Base-by-base conservation (phyloP, 345 rosid genomes). In the Lepidium sativum region DNA sequence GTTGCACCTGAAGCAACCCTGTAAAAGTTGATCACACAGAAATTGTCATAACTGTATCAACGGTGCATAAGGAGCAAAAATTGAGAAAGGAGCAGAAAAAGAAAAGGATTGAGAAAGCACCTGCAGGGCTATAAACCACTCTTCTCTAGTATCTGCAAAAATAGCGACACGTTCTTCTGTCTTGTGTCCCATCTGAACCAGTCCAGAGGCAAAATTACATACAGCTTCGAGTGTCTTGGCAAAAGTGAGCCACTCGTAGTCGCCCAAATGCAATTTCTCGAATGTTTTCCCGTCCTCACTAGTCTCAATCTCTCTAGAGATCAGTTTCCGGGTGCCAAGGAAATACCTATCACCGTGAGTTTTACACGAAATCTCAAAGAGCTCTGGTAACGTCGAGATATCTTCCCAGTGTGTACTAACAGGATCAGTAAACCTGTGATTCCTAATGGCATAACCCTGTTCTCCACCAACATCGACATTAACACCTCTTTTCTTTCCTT, bases 91-190 rank as follows among this genome's bases (percentile, higher is more conserved):
- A 4, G 38, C 4, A 9, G 0, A 17, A 16, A 35, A 6, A 3
- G 9, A 16, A 5, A 50, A 8, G 3, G 45, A 9, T 63, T 3
- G 54, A 9, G 53, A 67, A 68, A 50, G 54, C 69, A 91, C 99
- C 99, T 94, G 99, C 79, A 90, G 65, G 10, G 96, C 81, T 68
- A 95, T 81, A 55, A 95, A 88, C 99, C 99, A 95, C 67, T 95
- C 99, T 73, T 83, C 85, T 75, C 98, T 65, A 21, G 98, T 95
- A 70, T 91, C 99, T 17, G 99, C 95, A 60, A 86, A 91, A 57
- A 95, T 95, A 9, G 99, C 99, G 0, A 86, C 95, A 20, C 94
- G 89, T 70, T 95, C 98, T 20, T 70, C 88, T 12, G 76, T 82
- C 47, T 32, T 63, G 27, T 86, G 97, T 34, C 98, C 96, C 51